Evolutionary conservation across 495 filamentous ascomycete species (phyloP).

Genomic region (Penicillium argentinense): DNA sequence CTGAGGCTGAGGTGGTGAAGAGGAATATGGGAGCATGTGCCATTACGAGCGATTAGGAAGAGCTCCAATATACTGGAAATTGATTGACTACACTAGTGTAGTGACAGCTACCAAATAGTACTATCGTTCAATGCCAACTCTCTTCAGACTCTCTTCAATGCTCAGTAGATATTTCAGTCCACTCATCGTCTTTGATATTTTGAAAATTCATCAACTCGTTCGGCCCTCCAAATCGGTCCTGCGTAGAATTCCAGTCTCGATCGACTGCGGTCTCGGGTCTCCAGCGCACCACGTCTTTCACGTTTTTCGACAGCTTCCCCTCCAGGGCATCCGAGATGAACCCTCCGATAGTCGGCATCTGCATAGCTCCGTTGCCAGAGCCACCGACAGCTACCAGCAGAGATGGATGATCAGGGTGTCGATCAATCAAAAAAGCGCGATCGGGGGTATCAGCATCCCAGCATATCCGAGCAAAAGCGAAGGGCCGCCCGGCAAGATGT

Average conservation of each 20-base stretch:
- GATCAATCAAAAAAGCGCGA: slow-evolving; percentile 49
- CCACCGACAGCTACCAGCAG: slow-evolving; percentile 51
- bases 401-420: slow-evolving; percentile 37
- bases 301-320: slow-evolving; percentile 33
- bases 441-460: slow-evolving; percentile 56
- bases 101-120: too few relatives aligned
- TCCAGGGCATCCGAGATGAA: slow-evolving; percentile 49
- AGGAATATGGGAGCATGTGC: slow-evolving; percentile 78
- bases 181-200: slow-evolving; percentile 36
- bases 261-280: slow-evolving; percentile 46
- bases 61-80: too few relatives aligned
- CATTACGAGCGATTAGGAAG: slow-evolving; percentile 54
- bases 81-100: too few relatives aligned
- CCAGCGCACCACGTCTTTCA: slow-evolving; percentile 49
- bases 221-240: slow-evolving; percentile 47
- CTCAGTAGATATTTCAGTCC: slow-evolving; percentile 21
- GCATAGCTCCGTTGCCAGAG: slow-evolving; percentile 52
- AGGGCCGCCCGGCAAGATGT: slow-evolving; percentile 45
- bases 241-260: slow-evolving; percentile 50
- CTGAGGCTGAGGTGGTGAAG: slow-evolving; percentile 59
- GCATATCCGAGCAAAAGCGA: slow-evolving; percentile 52
- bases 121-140: too few relatives aligned
- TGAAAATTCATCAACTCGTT: slow-evolving; percentile 49
- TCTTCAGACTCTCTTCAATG: background rate
- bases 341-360: slow-evolving; percentile 49